Evolutionary conservation across 2,329 filamentous ascomycete genomes (phyloP).

Genomic region (Aureobasidium sp.): DNA sequence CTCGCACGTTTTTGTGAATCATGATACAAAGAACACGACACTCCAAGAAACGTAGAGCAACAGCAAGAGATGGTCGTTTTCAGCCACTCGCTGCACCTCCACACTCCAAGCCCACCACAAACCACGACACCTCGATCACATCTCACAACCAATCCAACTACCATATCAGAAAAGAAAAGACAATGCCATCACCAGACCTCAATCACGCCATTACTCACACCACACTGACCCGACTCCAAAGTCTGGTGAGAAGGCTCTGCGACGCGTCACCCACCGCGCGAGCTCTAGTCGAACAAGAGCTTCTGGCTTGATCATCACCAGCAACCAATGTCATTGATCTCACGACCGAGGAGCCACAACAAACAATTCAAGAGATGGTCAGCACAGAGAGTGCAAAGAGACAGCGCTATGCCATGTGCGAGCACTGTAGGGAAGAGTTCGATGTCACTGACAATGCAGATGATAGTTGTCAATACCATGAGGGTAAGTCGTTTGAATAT

Average conservation of each 20-base stretch:
- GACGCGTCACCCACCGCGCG: not conserved
- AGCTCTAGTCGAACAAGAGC: not conserved
- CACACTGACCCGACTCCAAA: not conserved
- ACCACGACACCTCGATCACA: not conserved
- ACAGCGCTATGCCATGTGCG: constrained; percentile 12
- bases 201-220: not conserved
- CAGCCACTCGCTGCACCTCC: no score
- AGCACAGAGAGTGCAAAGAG: not conserved
- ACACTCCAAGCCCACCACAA: no score
- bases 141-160: not conserved
- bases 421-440: constrained; percentile 22
- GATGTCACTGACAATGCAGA: constrained; percentile 19
- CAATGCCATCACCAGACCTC: not conserved
- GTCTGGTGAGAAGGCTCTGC: not conserved
- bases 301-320: not conserved
- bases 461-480: constrained; percentile 20
- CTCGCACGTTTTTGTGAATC: no score
- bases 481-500: no score
- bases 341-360: no score
- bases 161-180: no score
- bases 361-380: not conserved
- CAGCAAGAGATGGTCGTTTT: no score
- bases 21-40: no score
- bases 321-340: not conserved
- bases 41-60: no score